Evolutionary conservation across 2,329 filamentous ascomycete genomes (phyloP), one percentile per base, ranked within the genome.

Genomic region (Talaromyces sp.): DNA sequence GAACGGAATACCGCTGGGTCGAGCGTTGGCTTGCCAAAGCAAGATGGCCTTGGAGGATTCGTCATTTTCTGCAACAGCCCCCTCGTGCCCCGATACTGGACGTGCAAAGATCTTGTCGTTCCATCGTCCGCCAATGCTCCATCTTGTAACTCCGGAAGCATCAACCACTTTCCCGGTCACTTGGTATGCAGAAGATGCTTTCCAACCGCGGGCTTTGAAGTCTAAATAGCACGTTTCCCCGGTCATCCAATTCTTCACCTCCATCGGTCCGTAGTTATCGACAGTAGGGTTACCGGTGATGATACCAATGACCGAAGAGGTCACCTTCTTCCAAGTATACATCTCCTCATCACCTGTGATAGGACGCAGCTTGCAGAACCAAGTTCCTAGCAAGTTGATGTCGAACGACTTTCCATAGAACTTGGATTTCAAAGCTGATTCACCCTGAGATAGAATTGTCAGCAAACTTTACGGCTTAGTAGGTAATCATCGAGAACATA

Each of bases 281-380:
- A 99, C 91, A 0, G 91, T 91, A 0, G 95, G 95, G 71, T 92
- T 97, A 58, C 95, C 95, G 0, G 94, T 98, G 72, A 99, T 97
- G 77, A 99, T 99, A 66, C 95, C 95, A 67, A 98, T 89, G n/a
- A 99, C 95, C 1, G 93, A 96, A 1, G 93, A 95, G 0, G 93
- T 98, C 19, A 97, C 93, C 81, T 99, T 99, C 80, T 97, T 98
- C 95, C 95, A 99, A 0, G 94, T 97, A 79, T 96, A 99, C 1
- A 97, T 82, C 71, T 99, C 95, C 72, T 90, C 89, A 10, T 88
- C 90, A 3, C 90, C 92, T 2, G 87, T 83, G 0, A 85, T 86
- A 0, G 93, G 92, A 1, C 92, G 89, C 31, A 99, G 83, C 73
- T 86, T 91, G 67, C 98, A 81, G 81, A 98, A 99, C 95, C 95